Base-by-base conservation (phyloP, 1,284 basidiomycete species). In the Cryptococcus sp. region DNA sequence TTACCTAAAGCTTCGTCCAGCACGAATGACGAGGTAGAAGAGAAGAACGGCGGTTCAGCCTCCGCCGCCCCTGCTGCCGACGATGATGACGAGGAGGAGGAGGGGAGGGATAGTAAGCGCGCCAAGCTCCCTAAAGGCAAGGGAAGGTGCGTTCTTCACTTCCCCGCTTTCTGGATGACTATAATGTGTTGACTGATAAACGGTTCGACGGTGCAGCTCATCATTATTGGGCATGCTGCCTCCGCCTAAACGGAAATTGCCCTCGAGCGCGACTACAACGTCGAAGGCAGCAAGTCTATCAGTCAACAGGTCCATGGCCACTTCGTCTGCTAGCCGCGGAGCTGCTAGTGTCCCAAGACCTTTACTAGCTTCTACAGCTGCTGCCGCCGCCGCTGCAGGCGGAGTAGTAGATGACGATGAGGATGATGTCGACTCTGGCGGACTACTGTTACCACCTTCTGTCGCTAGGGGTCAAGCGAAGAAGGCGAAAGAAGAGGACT, bases 201-300 rank as follows among this genome's bases (percentile, higher is more conserved):
- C 29, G 29, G 34, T 46, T 17, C 37, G 39, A 41, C 10, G 39
- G 22, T 20, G 25, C 54, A 76, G 75, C 6, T 76, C 76, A 5
- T 57, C 73, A 2, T 55, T 79, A 47, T 57, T 79, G 8, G 74
- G 73, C 11, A 76, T 79, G 76, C 61, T 79, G 11, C 77, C 77
- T 0, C 63, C 76, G 46, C 77, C 77, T 2, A 79, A 79, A 58
- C 64, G 77, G 23, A 74, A 76, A 57, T 53, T 74, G 7, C 69
- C 73, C 1, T 34, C 45, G 10, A 26, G 58, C 1, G 53, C 52
- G 5, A 43, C 62, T 3, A 48, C 62, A 11, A 46, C 58, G 17
- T 50, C 63, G 3, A 58, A 52, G 46, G 46, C 57, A 15, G 48
- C 69, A 10, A 46, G 57, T 44, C 54, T 72, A 29, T 38, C 54